Evolutionary conservation across 2,329 filamentous ascomycete species (phyloP), one percentile per base, ranked within the genome.

Genomic region (Colletotrichum gloeosporioides): DNA sequence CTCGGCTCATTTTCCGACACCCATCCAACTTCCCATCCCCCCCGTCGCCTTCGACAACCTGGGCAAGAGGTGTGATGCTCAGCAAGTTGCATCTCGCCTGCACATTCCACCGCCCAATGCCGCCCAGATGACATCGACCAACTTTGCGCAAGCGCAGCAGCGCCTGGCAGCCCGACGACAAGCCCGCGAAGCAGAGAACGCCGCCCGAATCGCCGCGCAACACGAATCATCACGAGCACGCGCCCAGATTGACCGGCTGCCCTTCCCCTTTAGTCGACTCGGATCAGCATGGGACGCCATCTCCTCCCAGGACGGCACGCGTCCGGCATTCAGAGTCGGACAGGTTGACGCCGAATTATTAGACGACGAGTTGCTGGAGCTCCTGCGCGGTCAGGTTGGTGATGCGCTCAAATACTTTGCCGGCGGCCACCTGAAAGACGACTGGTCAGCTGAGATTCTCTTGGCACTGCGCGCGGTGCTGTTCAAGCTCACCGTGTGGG

Each of bases 401-500:
- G 95, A 98, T 79, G 97, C 93, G 15, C 87, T 99, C 75, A 98
- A 96, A 83, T 97, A 98, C 84, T 94, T 96, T 79, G 93, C 94
- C 63, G 93, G 93, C 79, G 85, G 90, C 32, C 88, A 96, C 83
- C 86, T 98, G 61, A 92, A 94, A 75, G 95, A 98, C 83, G 95
- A 98, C 81, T 98, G 95, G 93, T 93, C 93, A 16, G 90, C 95
- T 69, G 97, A 99, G 86, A 96, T 99, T 70, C 89, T 94, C 77
- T 89, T 98, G 32, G 90, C 89, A 1, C 88, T 99, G 72, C 90
- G 96, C 63, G 92, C 94, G 3, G 88, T 96, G 4, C 88, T 99
- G 9, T 99, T 98, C 89, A 99, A 99, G 86, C 90, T 99, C 77
- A 95, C 95, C 18, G 93, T 99, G 75, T 99, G 97, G 97, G 96